These are phyloP conservation scores for Rickenella mellea DNA, from an alignment of 768 basidiomycete genomes.

Conservation along the genomic window DNA sequence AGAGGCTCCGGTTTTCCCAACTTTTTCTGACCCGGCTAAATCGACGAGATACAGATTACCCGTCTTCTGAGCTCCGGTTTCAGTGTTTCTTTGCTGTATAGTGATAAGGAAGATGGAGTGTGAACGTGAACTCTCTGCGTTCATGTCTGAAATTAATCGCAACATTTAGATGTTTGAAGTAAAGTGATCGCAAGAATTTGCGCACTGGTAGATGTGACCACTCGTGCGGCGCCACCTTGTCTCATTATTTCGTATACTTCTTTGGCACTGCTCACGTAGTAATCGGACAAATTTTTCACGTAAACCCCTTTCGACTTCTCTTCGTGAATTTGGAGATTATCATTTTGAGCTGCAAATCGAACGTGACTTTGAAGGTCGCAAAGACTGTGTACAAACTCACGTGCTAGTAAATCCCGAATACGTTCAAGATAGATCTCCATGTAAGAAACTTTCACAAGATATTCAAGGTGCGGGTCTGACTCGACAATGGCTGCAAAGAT, in stretches of 20 bases:
- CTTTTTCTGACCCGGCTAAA: slow-evolving; percentile 97
- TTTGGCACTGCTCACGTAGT: slow-evolving; percentile 90
- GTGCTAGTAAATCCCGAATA: slow-evolving; percentile 89
- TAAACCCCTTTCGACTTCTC: slow-evolving; percentile 97
- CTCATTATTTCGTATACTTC: slow-evolving; percentile 99
- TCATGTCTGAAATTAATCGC: slow-evolving; percentile 71
- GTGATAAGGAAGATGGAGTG: slow-evolving; percentile 99
- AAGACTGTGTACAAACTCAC: slow-evolving; percentile 41
- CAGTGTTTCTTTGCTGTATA: slow-evolving; percentile 93
- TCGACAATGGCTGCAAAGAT: slow-evolving; percentile 97
- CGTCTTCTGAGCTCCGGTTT: slow-evolving; percentile 90
- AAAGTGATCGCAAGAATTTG: slow-evolving; percentile 5
- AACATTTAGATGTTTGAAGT: neutral
- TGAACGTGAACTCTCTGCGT: slow-evolving; percentile 96
- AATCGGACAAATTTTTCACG: slow-evolving; percentile 94
- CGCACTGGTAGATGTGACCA: slow-evolving; percentile 91
- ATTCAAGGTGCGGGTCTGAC: slow-evolving; percentile 91
- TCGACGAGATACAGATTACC: slow-evolving; percentile 97
- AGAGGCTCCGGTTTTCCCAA: slow-evolving; percentile 98
- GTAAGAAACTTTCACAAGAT: slow-evolving; percentile 98
- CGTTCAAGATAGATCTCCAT: slow-evolving; percentile 99
- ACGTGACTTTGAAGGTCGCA: neutral
- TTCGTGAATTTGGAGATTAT: slow-evolving; percentile 97
- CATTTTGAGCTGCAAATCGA: slow-evolving; percentile 69
- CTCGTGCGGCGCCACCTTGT: slow-evolving; percentile 84